Conservation (phyloP, 1,139 yeast genomes). For the Pichia sp. region DNA sequence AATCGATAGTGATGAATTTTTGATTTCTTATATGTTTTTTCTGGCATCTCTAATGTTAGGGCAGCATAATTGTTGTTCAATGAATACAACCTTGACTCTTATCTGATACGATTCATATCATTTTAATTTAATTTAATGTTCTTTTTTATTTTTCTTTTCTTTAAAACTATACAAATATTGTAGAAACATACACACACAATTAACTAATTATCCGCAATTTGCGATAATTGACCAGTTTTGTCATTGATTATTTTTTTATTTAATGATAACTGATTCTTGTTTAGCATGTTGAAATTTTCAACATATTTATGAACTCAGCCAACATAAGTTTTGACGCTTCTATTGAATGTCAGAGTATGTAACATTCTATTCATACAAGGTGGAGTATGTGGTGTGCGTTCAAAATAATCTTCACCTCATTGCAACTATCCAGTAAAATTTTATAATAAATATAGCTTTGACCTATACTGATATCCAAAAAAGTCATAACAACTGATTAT, state of each 20-base stretch:
- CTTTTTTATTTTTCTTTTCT: not conserved
- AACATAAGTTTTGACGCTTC: not conserved
- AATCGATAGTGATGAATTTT: constrained; percentile 13
- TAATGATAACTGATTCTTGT: not conserved
- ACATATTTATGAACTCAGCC: too few species aligned
- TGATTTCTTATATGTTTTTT: constrained; percentile 36
- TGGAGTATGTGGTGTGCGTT: not conserved
- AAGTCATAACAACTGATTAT: constrained; percentile 35
- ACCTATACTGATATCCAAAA: constrained; percentile 7
- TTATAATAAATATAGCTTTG: not conserved
- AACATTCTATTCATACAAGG: too few species aligned
- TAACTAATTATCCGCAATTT: not conserved
- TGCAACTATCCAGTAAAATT: not conserved
- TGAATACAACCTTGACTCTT: constrained; percentile 52
- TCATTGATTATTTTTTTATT: too few species aligned
- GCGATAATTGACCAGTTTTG: too few species aligned
- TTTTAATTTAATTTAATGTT: not conserved
- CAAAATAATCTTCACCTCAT: not conserved
- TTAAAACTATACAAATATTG: not conserved
- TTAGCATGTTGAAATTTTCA: too few species aligned
- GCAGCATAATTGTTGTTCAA: constrained; percentile 41
- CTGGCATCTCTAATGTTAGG: constrained; percentile 73
- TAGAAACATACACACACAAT: not conserved
- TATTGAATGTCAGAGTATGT: not conserved
- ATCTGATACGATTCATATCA: constrained; percentile 34